These are phyloP conservation scores for Macrolepiota albuminosa DNA, from an alignment of 768 basidiomycete genomes.

Conservation along the genomic window DNA sequence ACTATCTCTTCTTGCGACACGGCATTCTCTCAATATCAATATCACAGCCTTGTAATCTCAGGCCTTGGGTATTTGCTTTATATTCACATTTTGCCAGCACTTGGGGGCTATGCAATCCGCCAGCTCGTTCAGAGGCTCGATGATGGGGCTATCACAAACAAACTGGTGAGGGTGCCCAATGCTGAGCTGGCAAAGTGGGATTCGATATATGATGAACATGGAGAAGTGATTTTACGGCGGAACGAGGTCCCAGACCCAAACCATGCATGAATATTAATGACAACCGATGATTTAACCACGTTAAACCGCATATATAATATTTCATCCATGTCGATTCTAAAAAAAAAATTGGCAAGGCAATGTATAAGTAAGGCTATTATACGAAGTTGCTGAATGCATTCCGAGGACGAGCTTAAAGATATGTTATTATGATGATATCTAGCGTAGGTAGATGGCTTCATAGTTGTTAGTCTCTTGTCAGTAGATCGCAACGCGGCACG, in stretches of 20 bases:
- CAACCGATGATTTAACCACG: too few species aligned
- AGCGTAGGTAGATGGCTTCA: too few species aligned
- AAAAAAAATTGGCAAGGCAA: too few species aligned
- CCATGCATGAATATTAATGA: neutral
- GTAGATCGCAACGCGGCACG: too few species aligned
- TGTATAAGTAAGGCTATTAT: too few species aligned
- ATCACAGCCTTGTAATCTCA: constrained; percentile 24
- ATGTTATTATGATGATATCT: too few species aligned
- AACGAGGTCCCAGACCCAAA: neutral
- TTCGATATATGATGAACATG: constrained; percentile 29
- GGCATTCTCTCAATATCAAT: neutral
- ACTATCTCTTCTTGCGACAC: neutral
- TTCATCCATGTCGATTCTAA: too few species aligned
- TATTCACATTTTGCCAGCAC: constrained; percentile 37
- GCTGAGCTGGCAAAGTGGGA: constrained; percentile 28
- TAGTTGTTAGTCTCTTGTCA: too few species aligned
- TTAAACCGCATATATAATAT: neutral
- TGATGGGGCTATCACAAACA: constrained; percentile 27
- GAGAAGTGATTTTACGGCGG: constrained; percentile 18
- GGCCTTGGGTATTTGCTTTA: constrained; percentile 27
- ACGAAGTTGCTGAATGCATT: too few species aligned
- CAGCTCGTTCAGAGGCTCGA: constrained; percentile 38
- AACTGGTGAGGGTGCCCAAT: constrained; percentile 27
- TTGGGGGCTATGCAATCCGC: constrained; percentile 39
- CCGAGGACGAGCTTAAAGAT: too few species aligned